Evolutionary conservation across 345 rosid genomes (phyloP).

Genomic region (Populus tremula): DNA sequence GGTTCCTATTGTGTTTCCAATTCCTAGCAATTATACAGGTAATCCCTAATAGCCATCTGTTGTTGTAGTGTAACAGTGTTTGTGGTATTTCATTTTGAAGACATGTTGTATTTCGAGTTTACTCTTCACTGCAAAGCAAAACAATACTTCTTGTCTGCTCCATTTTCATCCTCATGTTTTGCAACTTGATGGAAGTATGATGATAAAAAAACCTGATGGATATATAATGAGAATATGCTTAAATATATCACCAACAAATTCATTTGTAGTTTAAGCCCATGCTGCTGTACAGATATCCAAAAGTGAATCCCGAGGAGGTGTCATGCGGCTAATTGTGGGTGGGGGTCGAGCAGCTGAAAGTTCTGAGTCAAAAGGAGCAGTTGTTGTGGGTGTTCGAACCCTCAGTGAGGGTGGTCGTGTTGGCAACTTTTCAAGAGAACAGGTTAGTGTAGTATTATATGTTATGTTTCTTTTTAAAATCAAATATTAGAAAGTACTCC

Average conservation of each 20-base stretch:
- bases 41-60: not conserved
- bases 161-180: not conserved
- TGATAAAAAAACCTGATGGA: not conserved
- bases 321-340: conserved; percentile 98
- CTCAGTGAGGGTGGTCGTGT: conserved; percentile 99
- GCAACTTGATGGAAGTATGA: not conserved
- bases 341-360: conserved; percentile 96
- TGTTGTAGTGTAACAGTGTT: not conserved
- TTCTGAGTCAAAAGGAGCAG: conserved; percentile 87
- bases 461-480: not conserved
- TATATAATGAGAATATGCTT: conserved; percentile 1
- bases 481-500: not conserved
- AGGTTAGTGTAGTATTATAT: conserved; percentile 43
- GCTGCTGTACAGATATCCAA: conserved; percentile 53
- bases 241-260: not conserved
- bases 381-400: conserved; percentile 94
- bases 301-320: conserved; percentile 85
- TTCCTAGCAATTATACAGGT: not conserved
- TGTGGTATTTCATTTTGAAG: not conserved
- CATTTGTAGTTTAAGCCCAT: not conserved
- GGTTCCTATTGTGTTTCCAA: not conserved
- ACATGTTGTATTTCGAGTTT: not conserved
- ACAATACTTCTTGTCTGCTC: not conserved
- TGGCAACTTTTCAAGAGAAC: conserved; percentile 97
- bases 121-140: not conserved